Conservation (phyloP, 495 filamentous ascomycete species). For the Aspergillus steynii region DNA sequence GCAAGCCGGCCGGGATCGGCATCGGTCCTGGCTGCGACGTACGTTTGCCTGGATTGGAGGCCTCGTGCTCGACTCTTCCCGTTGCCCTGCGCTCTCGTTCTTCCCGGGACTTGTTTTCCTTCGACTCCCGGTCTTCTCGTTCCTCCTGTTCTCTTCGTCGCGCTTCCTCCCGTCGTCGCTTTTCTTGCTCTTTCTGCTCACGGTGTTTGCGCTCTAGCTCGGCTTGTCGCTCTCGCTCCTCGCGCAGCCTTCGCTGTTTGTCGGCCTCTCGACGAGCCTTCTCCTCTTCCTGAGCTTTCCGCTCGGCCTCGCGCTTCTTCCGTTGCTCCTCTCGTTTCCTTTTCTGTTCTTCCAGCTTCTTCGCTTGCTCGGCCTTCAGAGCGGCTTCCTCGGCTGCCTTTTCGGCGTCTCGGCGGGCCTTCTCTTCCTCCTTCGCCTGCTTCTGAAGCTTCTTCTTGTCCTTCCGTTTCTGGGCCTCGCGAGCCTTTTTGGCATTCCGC, state of each 20-base stretch:
- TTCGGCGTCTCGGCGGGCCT: slow-evolving; percentile 79
- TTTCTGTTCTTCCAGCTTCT: slow-evolving; percentile 76
- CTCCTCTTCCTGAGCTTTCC: slow-evolving; percentile 87
- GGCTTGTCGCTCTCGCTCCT: slow-evolving; percentile 79
- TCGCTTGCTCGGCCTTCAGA: slow-evolving; percentile 70
- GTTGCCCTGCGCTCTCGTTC: slow-evolving; percentile 66
- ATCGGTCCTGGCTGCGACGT: slow-evolving; percentile 40
- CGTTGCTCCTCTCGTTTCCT: slow-evolving; percentile 83
- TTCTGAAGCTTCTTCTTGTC: slow-evolving; percentile 86
- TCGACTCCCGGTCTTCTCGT: slow-evolving; percentile 74
- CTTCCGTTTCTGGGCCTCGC: slow-evolving; percentile 89
- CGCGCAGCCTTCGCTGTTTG: slow-evolving; percentile 72
- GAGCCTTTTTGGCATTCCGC: slow-evolving; percentile 87
- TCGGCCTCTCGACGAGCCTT: slow-evolving; percentile 76
- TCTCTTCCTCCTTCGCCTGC: slow-evolving; percentile 85
- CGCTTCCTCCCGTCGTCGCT: slow-evolving; percentile 62
- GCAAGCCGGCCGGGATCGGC: slow-evolving; percentile 56
- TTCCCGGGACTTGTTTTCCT: slow-evolving; percentile 64
- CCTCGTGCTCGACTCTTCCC: slow-evolving; percentile 46
- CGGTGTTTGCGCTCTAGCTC: slow-evolving; percentile 72
- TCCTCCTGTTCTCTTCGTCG: slow-evolving; percentile 50
- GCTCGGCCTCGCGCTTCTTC: slow-evolving; percentile 90
- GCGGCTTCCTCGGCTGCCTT: slow-evolving; percentile 89
- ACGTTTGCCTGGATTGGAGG: slow-evolving; percentile 49
- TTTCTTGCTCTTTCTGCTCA: slow-evolving; percentile 72